phyloP scores from a whole-genome alignment of 139 green algal species.

The Trebouxia sp. region DNA sequence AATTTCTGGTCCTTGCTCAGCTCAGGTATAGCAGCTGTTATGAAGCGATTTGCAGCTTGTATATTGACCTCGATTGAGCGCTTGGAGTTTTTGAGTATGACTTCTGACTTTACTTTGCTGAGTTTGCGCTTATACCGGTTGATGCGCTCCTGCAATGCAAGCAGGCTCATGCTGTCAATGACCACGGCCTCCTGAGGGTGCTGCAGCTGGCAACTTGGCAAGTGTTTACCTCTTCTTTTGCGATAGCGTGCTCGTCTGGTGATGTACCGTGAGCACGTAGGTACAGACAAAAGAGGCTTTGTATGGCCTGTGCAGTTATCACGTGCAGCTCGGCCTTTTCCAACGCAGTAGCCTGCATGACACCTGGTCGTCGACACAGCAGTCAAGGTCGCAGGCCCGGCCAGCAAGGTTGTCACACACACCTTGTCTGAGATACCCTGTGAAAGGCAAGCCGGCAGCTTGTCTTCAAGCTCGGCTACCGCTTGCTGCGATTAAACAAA shows the following conservation, averaged over 20 bases:
- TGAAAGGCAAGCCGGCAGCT: neutral
- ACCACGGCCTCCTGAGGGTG: neutral
- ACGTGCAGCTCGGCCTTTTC: conserved; percentile 13
- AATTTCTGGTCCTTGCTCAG: conserved; percentile 44
- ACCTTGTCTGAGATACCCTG: neutral
- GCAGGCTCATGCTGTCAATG: neutral
- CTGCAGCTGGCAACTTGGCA: neutral
- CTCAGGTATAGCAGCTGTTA: conserved; percentile 59
- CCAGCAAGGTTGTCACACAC: neutral
- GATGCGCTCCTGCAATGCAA: conserved; percentile 47
- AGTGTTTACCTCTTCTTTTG: neutral
- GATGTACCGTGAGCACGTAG: neutral
- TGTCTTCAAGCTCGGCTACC: neutral
- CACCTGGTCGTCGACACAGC: neutral
- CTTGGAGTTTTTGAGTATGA: conserved; percentile 31
- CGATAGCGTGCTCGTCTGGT: neutral
- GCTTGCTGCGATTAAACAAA: neutral
- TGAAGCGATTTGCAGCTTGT: conserved; percentile 62
- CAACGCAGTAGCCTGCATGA: neutral
- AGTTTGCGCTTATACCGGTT: conserved; percentile 59
- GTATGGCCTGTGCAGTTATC: neutral
- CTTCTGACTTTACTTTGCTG: conserved; percentile 35
- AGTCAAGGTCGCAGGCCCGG: neutral
- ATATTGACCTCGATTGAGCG: conserved; percentile 50
- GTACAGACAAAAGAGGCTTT: conserved; percentile 4